Evolutionary conservation across 306 rosid species (phyloP).

Genomic region (Vicia faba): DNA sequence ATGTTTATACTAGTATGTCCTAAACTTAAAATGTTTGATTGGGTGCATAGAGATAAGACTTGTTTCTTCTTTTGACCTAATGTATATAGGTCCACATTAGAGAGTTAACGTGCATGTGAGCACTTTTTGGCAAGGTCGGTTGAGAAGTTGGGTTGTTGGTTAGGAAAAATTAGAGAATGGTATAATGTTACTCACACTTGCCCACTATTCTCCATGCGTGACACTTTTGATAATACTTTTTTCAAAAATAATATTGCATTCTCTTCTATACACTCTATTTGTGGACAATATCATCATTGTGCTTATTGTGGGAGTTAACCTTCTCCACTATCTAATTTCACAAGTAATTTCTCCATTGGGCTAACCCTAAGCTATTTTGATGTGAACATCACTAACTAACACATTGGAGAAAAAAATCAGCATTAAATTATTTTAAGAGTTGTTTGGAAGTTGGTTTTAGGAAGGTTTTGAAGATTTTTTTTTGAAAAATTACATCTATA

Average conservation of each 20-base stretch:
- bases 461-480: no score
- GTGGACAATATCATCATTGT: conserved; percentile 27
- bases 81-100: neutral
- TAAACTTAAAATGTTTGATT: no score
- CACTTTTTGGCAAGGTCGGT: conserved; percentile 16
- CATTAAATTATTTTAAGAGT: neutral
- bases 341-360: neutral
- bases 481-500: no score
- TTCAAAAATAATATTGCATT: conserved; percentile 22
- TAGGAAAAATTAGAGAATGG: conserved; percentile 7
- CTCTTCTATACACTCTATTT: conserved; percentile 29
- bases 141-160: conserved; percentile 27
- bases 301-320: conserved; percentile 25
- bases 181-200: conserved; percentile 24
- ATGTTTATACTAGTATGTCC: no score
- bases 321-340: conserved; percentile 30
- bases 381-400: neutral
- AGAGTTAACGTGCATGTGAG: neutral
- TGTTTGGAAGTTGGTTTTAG: no score
- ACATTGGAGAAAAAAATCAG: neutral
- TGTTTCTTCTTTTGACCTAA: neutral
- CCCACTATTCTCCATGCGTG: conserved; percentile 40
- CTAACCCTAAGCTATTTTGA: neutral
- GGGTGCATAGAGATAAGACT: no score
- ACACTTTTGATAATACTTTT: conserved; percentile 25